Evolutionary conservation across 176 grass and related monocot species (phyloP), one percentile per base, ranked within the genome.

Genomic region (Musa itinerans): DNA sequence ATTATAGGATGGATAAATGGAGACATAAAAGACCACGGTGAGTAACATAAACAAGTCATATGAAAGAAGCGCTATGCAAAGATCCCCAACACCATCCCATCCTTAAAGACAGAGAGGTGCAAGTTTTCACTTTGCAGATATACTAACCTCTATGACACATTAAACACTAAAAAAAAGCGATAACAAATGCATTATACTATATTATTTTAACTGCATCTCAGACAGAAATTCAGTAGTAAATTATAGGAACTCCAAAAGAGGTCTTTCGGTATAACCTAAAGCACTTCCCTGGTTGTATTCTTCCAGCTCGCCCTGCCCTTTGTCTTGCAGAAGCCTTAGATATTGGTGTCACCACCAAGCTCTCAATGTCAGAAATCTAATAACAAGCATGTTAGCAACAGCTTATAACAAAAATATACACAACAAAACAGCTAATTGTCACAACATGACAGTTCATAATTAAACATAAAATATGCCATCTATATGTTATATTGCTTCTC

Each of bases 281-380:
- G 85, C 94, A 97, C 76, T 97, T 97, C 78, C 90, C 94, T 54
- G 94, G 94, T 68, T 75, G 86, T 59, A 97, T 85, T 82, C 94
- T 97, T 84, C 94, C 94, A 65, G 94, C 94, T 82, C 94, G 87
- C 50, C 94, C 94, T 79, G 94, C 84, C 78, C 94, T 86, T 78
- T 97, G 94, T 53, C 88, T 90, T 81, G 94, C 90, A 72, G 94
- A 97, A 75, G 94, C 94, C 80, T 97, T 97, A 8, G 94, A 93
- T 87, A 97, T 93, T 71, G 94, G 90, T 78, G 88, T 84, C 0
- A 86, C 90, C 58, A 97, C 88, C 75, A 97, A 89, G 89, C 85
- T 97, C 78, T 97, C 94, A 1, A 97, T 92, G 75, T 93, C 90
- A 81, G 88, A 85, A 63, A 97, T 87, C 90, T 97, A 80, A 61